Conservation (phyloP, 2,329 filamentous ascomycete genomes). For the Pseudonectria foliicola region DNA sequence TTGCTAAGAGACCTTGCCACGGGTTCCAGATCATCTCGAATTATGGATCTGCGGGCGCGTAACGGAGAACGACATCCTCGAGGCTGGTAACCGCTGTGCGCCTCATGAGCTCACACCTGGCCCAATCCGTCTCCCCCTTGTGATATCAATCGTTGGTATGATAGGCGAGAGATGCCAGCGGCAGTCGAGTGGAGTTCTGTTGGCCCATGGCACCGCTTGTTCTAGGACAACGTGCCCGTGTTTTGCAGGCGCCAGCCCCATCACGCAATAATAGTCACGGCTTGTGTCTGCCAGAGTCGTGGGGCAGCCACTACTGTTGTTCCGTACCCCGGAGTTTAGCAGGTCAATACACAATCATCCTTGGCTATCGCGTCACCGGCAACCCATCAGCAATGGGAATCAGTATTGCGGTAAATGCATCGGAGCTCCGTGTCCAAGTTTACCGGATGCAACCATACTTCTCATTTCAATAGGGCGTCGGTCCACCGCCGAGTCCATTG, state of each 20-base stretch:
- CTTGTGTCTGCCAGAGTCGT: constrained; percentile 4
- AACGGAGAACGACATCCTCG: too few relatives aligned
- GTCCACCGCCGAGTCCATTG: too few relatives aligned
- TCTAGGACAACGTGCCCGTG: background rate
- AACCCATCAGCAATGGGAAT: constrained; percentile 3
- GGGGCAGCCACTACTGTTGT: background rate
- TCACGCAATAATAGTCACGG: constrained; percentile 10
- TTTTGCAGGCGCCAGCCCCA: background rate
- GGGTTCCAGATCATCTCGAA: background rate
- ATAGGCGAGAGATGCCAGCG: background rate
- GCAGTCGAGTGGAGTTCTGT: background rate
- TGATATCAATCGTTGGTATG: too few relatives aligned
- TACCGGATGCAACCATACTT: too few relatives aligned
- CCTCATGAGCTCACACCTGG: too few relatives aligned
- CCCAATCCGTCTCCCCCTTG: too few relatives aligned
- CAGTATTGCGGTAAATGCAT: too few relatives aligned
- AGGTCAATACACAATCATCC: constrained; percentile 10
- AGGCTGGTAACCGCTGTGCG: too few relatives aligned
- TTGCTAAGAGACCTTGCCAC: background rate
- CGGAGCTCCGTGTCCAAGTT: too few relatives aligned
- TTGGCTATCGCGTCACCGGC: constrained; percentile 12
- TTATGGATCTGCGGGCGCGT: too few relatives aligned
- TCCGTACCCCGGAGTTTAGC: constrained; percentile 1
- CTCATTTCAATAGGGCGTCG: too few relatives aligned
- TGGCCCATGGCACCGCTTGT: background rate